phyloP scores from a whole-genome alignment of 202 grass and related monocot species.

The Hordeum pubiflorum region DNA sequence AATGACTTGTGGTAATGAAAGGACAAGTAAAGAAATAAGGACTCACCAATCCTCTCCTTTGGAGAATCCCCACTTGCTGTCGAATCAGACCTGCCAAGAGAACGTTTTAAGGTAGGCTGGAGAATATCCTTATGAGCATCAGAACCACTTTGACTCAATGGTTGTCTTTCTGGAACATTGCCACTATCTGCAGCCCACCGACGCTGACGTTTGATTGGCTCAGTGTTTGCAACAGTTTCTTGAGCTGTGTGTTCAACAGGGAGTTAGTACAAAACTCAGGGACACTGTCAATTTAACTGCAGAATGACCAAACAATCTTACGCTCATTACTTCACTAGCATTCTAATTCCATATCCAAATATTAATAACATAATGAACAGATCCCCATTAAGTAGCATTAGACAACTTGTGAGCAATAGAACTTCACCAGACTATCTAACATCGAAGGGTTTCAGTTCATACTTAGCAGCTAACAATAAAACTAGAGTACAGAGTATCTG shows the following conservation, averaged over 20 bases:
- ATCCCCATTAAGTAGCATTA: neutral
- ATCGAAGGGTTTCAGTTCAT: neutral
- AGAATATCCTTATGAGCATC: constrained; percentile 54
- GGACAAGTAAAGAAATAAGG: neutral
- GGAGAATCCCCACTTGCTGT: constrained; percentile 52
- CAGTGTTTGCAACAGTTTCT: constrained; percentile 41
- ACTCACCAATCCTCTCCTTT: constrained; percentile 79
- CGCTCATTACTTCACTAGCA: neutral
- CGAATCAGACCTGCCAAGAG: constrained; percentile 67
- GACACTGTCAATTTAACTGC: neutral
- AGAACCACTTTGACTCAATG: constrained; percentile 35
- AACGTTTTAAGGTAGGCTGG: constrained; percentile 45
- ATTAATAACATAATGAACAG: neutral
- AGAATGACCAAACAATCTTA: neutral
- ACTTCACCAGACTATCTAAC: neutral
- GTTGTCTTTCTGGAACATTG: constrained; percentile 56
- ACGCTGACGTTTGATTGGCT: constrained; percentile 78
- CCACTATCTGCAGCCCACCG: constrained; percentile 64
- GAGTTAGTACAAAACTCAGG: neutral
- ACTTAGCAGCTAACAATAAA: neutral
- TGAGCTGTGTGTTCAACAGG: constrained; percentile 40
- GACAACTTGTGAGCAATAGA: neutral
- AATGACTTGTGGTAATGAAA: neutral
- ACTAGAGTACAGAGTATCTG: neutral
- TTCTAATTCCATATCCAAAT: neutral